Percentiles rank a stretch among this genome's conserved stretches.
These are phyloP conservation scores for Phytophthora sp. DNA, from an alignment of 352 stramenopile genomes.

Conservation along the genomic window DNA sequence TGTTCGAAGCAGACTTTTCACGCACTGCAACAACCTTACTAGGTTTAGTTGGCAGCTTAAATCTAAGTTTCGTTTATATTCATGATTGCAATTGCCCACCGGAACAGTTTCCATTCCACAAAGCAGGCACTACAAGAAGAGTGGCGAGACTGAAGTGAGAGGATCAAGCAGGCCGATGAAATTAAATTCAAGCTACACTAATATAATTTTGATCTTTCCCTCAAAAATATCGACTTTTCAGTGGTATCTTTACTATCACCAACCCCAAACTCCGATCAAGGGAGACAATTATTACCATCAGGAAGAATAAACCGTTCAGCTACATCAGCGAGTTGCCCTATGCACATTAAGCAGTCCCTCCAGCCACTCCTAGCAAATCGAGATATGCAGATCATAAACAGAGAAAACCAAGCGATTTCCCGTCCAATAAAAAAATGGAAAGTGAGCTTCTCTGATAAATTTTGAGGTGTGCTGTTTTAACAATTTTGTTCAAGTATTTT, in stretches of 20 bases:
- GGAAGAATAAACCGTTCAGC: slow-evolving; percentile 67
- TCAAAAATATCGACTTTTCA: slow-evolving; percentile 57
- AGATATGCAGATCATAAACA: slow-evolving; percentile 42
- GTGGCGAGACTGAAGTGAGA: slow-evolving; percentile 66
- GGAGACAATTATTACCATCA: slow-evolving; percentile 60
- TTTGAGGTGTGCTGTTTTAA: no score
- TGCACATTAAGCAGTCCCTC: slow-evolving; percentile 77
- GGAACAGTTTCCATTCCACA: slow-evolving; percentile 60
- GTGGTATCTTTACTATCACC: slow-evolving; percentile 16
- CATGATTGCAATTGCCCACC: no score
- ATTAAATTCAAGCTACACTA: slow-evolving; percentile 54
- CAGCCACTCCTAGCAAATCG: slow-evolving; percentile 43
- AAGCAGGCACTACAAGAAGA: slow-evolving; percentile 62
- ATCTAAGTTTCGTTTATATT: no score
- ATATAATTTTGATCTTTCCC: slow-evolving; percentile 56
- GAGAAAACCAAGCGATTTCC: no score
- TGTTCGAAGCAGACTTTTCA: no score
- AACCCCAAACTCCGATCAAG: neutral
- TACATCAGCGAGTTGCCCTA: slow-evolving; percentile 63
- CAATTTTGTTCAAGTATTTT: no score
- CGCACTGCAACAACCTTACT: no score
- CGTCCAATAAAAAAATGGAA: no score
- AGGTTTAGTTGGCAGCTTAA: no score
- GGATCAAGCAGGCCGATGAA: slow-evolving; percentile 62
- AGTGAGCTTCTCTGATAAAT: no score